Percentiles rank a stretch among this genome's conserved stretches.
Conservation (phyloP, 306 rosid genomes). For the Lathyrus oleraceus region DNA sequence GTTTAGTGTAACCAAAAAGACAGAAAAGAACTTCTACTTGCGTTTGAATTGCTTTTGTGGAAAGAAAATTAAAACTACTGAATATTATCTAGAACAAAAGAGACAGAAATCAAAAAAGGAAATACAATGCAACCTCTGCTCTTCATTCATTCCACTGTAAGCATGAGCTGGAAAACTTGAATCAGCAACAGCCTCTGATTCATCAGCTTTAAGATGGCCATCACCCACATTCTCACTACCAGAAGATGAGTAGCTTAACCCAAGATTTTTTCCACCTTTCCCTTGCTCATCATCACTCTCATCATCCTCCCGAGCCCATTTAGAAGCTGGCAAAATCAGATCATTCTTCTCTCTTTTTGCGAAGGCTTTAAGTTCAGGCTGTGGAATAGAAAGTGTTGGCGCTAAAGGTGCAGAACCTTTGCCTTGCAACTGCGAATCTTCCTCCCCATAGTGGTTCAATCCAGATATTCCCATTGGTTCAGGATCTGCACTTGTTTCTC, state of each 20-base stretch:
- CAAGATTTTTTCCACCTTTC: constrained; percentile 64
- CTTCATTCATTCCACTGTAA: constrained; percentile 90
- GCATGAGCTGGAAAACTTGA: constrained; percentile 54
- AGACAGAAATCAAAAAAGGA: constrained; percentile 23
- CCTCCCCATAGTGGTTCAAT: constrained; percentile 66
- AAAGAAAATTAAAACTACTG: constrained; percentile 15
- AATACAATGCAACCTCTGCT: constrained; percentile 66
- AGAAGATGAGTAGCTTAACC: constrained; percentile 90
- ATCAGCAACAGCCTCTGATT: constrained; percentile 69
- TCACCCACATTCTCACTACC: constrained; percentile 94
- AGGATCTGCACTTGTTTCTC: constrained; percentile 64
- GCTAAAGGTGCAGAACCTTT: constrained; percentile 61
- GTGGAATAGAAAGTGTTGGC: constrained; percentile 62
- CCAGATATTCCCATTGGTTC: constrained; percentile 67
- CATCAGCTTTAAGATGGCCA: constrained; percentile 64
- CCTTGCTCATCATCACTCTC: constrained; percentile 89
- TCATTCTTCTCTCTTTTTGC: constrained; percentile 76
- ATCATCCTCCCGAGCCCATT: constrained; percentile 99
- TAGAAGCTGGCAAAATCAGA: constrained; percentile 84
- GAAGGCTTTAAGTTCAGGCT: constrained; percentile 75
- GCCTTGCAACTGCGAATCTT: constrained; percentile 51
- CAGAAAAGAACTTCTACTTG: background rate
- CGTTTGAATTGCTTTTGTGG: constrained; percentile 15
- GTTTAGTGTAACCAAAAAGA: background rate
- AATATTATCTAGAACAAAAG: constrained; percentile 25